Conservation (phyloP, 2,329 filamentous ascomycete genomes). For the Simplicillium aogashimaense region DNA sequence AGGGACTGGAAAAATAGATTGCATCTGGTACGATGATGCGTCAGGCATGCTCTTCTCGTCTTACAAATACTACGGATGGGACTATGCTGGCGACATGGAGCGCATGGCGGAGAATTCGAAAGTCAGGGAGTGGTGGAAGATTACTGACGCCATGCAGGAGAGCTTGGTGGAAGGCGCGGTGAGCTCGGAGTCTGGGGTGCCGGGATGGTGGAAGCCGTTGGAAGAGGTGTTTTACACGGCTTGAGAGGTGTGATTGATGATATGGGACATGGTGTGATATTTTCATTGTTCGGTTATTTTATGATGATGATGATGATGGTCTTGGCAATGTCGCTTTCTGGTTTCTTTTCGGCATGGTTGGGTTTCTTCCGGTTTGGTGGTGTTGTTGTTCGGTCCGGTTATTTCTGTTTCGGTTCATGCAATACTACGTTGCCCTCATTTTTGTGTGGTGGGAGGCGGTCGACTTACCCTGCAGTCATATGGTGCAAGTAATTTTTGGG, state of each 20-base stretch:
- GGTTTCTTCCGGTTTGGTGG: neutral
- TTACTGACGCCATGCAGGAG: constrained; percentile 71
- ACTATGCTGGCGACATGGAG: constrained; percentile 67
- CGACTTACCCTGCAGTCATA: no score
- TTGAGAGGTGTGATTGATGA: constrained; percentile 25
- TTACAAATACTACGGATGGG: constrained; percentile 70
- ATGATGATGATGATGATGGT: no score
- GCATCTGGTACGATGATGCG: constrained; percentile 58
- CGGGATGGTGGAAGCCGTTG: constrained; percentile 58
- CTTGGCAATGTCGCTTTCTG: neutral
- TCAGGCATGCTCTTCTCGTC: constrained; percentile 59
- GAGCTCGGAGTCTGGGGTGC: constrained; percentile 47
- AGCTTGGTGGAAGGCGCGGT: constrained; percentile 49
- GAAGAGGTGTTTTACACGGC: constrained; percentile 60
- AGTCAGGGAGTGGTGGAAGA: constrained; percentile 69
- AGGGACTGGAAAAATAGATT: no score
- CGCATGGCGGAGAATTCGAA: constrained; percentile 63
- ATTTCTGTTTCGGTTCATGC: no score
- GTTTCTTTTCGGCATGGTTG: neutral
- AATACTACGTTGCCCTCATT: no score
- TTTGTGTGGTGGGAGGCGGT: no score
- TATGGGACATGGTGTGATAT: neutral
- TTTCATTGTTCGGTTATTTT: no score
- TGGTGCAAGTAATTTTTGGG: no score
- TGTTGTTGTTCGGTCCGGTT: no score